Evolutionary conservation across 768 basidiomycete species (phyloP).

Genomic region (Agrocybe chaxingu): DNA sequence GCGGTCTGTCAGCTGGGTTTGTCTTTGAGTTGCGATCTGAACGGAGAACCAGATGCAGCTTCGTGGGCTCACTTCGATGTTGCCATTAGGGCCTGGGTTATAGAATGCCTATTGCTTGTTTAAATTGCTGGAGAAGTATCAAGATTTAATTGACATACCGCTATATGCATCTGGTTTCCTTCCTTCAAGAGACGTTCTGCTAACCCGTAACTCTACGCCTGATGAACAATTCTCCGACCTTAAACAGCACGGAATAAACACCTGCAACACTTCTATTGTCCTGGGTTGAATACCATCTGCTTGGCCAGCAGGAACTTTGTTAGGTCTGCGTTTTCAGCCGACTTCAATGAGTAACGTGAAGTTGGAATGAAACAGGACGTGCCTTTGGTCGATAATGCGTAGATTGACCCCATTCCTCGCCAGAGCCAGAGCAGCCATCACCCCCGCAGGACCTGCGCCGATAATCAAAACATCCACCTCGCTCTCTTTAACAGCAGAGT

Average conservation of each 20-base stretch:
- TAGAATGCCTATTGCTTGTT: slow-evolving; percentile 61
- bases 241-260: slow-evolving; percentile 10
- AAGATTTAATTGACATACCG: slow-evolving; percentile 40
- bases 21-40: neutral
- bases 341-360: neutral
- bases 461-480: slow-evolving; percentile 58
- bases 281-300: slow-evolving; percentile 61
- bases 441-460: slow-evolving; percentile 58
- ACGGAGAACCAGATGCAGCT: neutral
- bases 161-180: slow-evolving; percentile 67
- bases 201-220: slow-evolving; percentile 68
- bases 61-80: slow-evolving; percentile 49
- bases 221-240: neutral
- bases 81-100: slow-evolving; percentile 57
- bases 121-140: neutral
- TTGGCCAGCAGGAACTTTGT: slow-evolving; percentile 49
- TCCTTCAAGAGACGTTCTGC: slow-evolving; percentile 60
- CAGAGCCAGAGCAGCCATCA: slow-evolving; percentile 70
- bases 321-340: slow-evolving; percentile 31
- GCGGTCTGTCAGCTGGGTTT: slow-evolving; percentile 54
- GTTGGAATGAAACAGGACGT: slow-evolving; percentile 2
- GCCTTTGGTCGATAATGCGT: slow-evolving; percentile 60
- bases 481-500: slow-evolving; percentile 7
- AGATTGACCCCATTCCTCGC: slow-evolving; percentile 55
- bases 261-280: slow-evolving; percentile 54